phyloP scores from a whole-genome alignment of 805 yeast species.

The Metschnikowia reukaufii region DNA sequence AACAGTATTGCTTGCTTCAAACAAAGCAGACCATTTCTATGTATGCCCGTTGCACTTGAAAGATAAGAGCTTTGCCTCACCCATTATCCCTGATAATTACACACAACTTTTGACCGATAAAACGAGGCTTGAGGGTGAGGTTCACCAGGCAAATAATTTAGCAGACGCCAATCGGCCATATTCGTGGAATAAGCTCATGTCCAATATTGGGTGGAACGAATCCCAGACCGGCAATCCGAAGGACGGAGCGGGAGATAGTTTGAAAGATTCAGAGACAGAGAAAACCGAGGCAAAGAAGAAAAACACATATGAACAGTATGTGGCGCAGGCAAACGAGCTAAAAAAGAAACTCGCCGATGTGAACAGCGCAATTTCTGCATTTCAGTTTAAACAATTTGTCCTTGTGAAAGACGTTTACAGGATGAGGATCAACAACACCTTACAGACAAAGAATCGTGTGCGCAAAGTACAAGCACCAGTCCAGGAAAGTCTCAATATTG shows the following conservation, averaged over 20 bases:
- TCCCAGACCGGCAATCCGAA: constrained; percentile 14
- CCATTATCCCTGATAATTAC: constrained; percentile 38
- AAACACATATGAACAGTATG: constrained; percentile 21
- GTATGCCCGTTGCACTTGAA: constrained; percentile 48
- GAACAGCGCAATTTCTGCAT: constrained; percentile 26
- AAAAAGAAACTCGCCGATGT: constrained; percentile 21
- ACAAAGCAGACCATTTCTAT: constrained; percentile 53
- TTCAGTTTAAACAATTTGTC: constrained; percentile 37
- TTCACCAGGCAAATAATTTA: constrained; percentile 23
- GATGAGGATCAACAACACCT: constrained; percentile 33
- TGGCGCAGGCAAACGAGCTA: constrained; percentile 17
- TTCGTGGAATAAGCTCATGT: constrained; percentile 32
- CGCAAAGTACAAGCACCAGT: constrained; percentile 1
- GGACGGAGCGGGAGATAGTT: constrained; percentile 25
- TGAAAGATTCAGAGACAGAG: constrained; percentile 23
- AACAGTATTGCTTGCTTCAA: constrained; percentile 46
- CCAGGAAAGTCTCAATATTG: background rate
- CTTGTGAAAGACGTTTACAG: constrained; percentile 44
- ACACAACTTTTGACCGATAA: constrained; percentile 24
- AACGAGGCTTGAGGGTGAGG: constrained; percentile 20
- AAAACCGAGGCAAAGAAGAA: constrained; percentile 15
- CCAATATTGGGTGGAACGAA: constrained; percentile 21
- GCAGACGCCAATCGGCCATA: constrained; percentile 33
- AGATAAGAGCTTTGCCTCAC: constrained; percentile 48
- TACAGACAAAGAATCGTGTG: constrained; percentile 5